Evolutionary conservation across 108 stramenopile genomes (phyloP), one percentile per base, ranked within the genome.

Genomic region (Fragilariopsis cylindrus): DNA sequence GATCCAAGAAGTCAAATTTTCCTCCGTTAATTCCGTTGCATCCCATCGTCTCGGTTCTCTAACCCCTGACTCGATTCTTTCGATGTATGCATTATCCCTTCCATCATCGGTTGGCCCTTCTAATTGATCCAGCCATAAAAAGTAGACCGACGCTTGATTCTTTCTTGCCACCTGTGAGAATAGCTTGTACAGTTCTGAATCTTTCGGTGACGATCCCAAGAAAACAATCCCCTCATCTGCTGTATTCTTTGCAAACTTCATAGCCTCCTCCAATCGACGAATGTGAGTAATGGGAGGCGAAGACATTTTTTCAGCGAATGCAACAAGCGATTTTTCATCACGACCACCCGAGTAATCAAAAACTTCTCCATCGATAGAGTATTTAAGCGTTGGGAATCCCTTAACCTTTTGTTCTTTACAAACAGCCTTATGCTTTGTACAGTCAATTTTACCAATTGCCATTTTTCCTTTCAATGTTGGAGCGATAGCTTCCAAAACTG

Each of bases 371-470:
- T 92, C 90, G 12, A 91, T 60, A 47, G 77, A 80, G 56, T 87
- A 90, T 58, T 89, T 92, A 9, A 95, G 54, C 9, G 94, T 93
- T 13, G 94, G 94, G 80, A 87, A 95, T n/a, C 90, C 90, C 45
- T 64, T 70, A 9, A 95, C 81, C 7, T 78, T 76, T 72, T 78
- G 82, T 76, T 71, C 40, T 9, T 89, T 72, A 65, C 94, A 95
- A 39, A 93, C 50, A 8, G 19, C 2, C 64, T 87, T 90, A 55
- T 92, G 83, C 4, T 50, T 39, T 3, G 94, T 95, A 76, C 94
- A 95, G 72, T 95, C 94, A 49, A 95, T 80, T 52, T 84, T 93
- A 1, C 92, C 94, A 72, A 95, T 92, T 52, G 94, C 83, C 86
- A 95, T 75, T 81, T 90, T 85, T 9, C 91, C 91, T 15, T 79